These are phyloP conservation scores for Nigrograna mackinnonii DNA, from an alignment of 2,329 filamentous ascomycete species.

Conservation along the genomic window DNA sequence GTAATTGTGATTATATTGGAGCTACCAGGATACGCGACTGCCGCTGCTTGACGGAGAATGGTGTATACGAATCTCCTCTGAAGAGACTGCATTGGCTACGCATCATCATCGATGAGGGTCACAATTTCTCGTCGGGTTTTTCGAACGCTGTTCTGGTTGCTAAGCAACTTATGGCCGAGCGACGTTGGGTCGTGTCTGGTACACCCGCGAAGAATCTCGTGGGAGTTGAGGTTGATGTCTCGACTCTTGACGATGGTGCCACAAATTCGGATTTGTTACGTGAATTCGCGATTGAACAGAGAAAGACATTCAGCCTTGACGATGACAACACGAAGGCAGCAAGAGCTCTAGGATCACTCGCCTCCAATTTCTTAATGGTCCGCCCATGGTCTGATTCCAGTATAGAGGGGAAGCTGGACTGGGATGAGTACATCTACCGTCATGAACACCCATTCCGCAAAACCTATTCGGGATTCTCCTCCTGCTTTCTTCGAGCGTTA, in stretches of 20 bases:
- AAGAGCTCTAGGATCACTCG: conserved; percentile 69
- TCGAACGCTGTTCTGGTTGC: conserved; percentile 62
- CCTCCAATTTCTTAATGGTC: conserved; percentile 70
- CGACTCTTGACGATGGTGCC: conserved; percentile 34
- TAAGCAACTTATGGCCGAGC: conserved; percentile 62
- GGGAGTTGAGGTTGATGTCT: conserved; percentile 67
- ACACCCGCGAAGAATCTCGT: conserved; percentile 85
- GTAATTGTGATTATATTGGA: conserved; percentile 48
- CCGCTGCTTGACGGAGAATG: conserved; percentile 44
- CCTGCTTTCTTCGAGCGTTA: conserved; percentile 70
- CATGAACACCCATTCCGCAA: conserved; percentile 53
- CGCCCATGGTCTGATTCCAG: conserved; percentile 75
- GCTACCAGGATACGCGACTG: conserved; percentile 48
- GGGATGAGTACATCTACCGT: conserved; percentile 70
- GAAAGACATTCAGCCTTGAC: conserved; percentile 41
- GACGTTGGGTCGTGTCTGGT: conserved; percentile 87
- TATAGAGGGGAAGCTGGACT: conserved; percentile 66
- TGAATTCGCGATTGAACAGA: conserved; percentile 40
- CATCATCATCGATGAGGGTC: conserved; percentile 90
- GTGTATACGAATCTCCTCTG: conserved; percentile 63
- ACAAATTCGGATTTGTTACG: conserved; percentile 25
- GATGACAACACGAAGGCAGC: conserved; percentile 46
- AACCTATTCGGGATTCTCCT: conserved; percentile 58
- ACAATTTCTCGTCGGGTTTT: conserved; percentile 73
- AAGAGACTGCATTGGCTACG: conserved; percentile 79